phyloP scores from a whole-genome alignment of 2,329 filamentous ascomycete genomes.

The Xylaria sp. region DNA sequence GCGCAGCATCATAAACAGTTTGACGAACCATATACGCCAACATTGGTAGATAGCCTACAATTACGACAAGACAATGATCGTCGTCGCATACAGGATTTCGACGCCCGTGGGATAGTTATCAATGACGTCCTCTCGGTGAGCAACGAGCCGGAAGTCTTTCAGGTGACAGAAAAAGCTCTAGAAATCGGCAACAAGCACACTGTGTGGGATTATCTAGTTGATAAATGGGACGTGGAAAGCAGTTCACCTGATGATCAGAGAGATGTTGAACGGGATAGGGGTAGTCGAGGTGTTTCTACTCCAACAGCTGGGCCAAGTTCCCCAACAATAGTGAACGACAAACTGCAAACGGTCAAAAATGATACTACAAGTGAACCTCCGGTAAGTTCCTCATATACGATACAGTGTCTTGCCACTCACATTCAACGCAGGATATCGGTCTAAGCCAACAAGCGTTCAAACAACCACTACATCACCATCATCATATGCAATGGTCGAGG shows the following conservation, averaged over 20 bases:
- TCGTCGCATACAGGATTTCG: slow-evolving; percentile 15
- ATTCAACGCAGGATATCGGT: not conserved
- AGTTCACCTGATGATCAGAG: not conserved
- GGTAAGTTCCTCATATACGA: not conserved
- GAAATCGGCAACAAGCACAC: not conserved
- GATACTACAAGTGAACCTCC: not conserved
- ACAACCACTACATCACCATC: not conserved
- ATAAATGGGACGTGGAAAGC: not conserved
- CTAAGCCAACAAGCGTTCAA: not conserved
- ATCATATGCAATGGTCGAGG: not conserved
- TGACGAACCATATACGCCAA: slow-evolving; percentile 8
- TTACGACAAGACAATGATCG: slow-evolving; percentile 15
- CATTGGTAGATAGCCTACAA: slow-evolving; percentile 6
- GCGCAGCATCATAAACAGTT: not conserved
- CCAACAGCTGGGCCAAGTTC: not conserved
- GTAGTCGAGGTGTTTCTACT: not conserved
- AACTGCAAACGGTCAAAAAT: not conserved
- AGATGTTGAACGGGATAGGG: not conserved
- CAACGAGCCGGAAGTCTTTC: not conserved
- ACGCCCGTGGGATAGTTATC: slow-evolving; percentile 20
- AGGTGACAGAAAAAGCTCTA: not conserved
- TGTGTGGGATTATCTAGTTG: slow-evolving; percentile 10
- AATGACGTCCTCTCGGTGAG: slow-evolving; percentile 20
- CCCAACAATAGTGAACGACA: not conserved
- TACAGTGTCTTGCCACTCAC: not conserved